Base-by-base conservation (phyloP, 768 basidiomycete genomes). In the Leccinellum rugosiceps region DNA sequence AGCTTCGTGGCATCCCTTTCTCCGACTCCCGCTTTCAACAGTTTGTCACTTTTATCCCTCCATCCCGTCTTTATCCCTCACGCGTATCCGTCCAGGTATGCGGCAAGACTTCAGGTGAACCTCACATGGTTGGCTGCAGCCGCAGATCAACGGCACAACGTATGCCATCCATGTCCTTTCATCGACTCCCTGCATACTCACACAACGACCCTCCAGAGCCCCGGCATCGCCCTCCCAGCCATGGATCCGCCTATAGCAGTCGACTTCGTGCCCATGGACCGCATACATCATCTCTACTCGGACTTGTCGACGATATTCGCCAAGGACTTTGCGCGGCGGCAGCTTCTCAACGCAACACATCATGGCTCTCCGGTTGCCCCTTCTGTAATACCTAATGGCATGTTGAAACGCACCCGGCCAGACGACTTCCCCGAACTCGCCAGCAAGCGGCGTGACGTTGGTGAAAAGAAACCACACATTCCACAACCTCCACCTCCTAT, bases 381-480 rank as follows among this genome's bases (percentile, higher is more conserved):
- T 23, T 41, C 59, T 28, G 41, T 64, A 21, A 54, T 60, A 43
- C 63, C 61, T 6, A 67, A 74, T 47, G 68, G 68, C 3, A 67
- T 60, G n/a, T 73, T 86, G 32, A 90, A 90, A 65, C 85, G 88
- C 53, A 83, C 83, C 45, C 77, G 87, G 38, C 69, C 80, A 3
- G 84, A 85, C 14, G 86, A 87, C 45, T 56, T 58, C 49, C 58
- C 65, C 3, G 79, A 80, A 38, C 47, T 66, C n/a, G 73, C 75
- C 41, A 81, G 79, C 68, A 90, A 91, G 69, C 80, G 89, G 17
- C 78, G 85, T 19, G 85, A 90, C 63, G 84, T 83, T 1, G 89
- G 89, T 32, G 88, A 90, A 60, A 73, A 72, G 43, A 86, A 84
- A 63, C 58, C 63, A 19, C 67, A 72, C 58, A 74, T 77, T 63